Base-by-base conservation (phyloP, 2,329 filamentous ascomycete genomes). In the Colletotrichum spaethianum region DNA sequence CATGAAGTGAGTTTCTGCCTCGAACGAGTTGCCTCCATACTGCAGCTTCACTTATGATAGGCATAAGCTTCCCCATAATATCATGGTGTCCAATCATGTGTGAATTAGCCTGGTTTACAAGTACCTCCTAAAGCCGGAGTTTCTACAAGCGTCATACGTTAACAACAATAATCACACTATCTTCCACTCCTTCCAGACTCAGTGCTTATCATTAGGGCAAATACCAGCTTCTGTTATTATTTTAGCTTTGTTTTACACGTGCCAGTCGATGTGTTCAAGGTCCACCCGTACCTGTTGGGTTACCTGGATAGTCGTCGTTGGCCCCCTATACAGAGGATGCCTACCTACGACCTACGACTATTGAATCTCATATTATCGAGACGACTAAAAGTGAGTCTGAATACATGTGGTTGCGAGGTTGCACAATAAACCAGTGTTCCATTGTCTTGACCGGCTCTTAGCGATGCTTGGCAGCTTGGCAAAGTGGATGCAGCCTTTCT, bases 401-500 rank as follows among this genome's bases (percentile, higher is more conserved):
- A n/a, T n/a, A n/a, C n/a, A n/a, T n/a, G n/a, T n/a, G 9, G 20
- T 36, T 38, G 1, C 31, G 18, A 55, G 52, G 20, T 2, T 8
- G 4, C 6, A 9, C 16, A 20, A 16, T 2, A 26, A 23, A 50
- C 46, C 7, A 18, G 23, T 50, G 12, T 50, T 28, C 31, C 18
- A 9, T n/a, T 18, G 20, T n/a, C 20, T 36, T 11, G 2, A n/a
- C 52, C 20, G 52, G 52, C 52, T 55, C 31, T n/a, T 7, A 18
- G 16, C 2, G 14, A 33, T n/a, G 18, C 57, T 61, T 61, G 57
- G 57, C 57, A 33, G 57, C 57, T 48, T 61, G 42, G 42, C 42
- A 12, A 23, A 48, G 28, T 48, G 16, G 56, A 33, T 5, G 38
- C 2, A n/a, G 18, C 1, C 16, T 26, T 26, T 3, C 31, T 20